phyloP scores from a whole-genome alignment of 768 basidiomycete genomes.

The Polyporus arcularius region DNA sequence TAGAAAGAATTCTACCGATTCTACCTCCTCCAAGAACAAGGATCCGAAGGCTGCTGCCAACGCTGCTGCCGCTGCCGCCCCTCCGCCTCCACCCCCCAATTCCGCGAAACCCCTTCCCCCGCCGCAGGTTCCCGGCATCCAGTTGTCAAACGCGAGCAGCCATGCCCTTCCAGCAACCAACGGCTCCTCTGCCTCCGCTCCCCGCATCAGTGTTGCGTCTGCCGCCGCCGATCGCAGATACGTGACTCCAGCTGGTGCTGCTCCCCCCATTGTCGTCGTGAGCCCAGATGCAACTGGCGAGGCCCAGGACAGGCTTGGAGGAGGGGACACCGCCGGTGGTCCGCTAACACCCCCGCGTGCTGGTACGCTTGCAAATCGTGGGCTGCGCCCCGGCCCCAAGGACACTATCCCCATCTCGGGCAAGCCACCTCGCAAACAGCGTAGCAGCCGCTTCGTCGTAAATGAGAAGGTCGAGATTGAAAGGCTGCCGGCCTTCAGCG shows the following conservation, averaged over 20 bases:
- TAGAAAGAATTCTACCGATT: conserved; percentile 64
- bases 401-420: conserved; percentile 97
- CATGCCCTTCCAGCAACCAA: conserved; percentile 44
- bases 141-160: conserved; percentile 38
- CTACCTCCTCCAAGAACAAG: conserved; percentile 67
- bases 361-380: conserved; percentile 55
- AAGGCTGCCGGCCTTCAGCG: conserved; percentile 86
- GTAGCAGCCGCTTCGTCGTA: conserved; percentile 94
- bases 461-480: conserved; percentile 97
- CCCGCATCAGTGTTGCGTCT: conserved; percentile 44
- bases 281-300: conserved; percentile 65
- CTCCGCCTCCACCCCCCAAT: conserved; percentile 66
- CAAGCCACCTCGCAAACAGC: conserved; percentile 96
- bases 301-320: conserved; percentile 38
- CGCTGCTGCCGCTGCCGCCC: conserved; percentile 40
- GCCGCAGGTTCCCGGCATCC: conserved; percentile 34
- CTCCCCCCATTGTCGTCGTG: conserved; percentile 87
- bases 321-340: conserved; percentile 39
- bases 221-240: conserved; percentile 62
- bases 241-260: conserved; percentile 47
- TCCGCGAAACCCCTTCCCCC: conserved; percentile 65
- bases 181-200: conserved; percentile 34
- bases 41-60: conserved; percentile 51
- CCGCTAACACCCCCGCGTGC: conserved; percentile 69
- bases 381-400: conserved; percentile 77